Evolutionary conservation across 371 early-diverging fungal genomes (phyloP), one percentile per base, ranked within the genome.

Genomic region (Chytridiales sp.): DNA sequence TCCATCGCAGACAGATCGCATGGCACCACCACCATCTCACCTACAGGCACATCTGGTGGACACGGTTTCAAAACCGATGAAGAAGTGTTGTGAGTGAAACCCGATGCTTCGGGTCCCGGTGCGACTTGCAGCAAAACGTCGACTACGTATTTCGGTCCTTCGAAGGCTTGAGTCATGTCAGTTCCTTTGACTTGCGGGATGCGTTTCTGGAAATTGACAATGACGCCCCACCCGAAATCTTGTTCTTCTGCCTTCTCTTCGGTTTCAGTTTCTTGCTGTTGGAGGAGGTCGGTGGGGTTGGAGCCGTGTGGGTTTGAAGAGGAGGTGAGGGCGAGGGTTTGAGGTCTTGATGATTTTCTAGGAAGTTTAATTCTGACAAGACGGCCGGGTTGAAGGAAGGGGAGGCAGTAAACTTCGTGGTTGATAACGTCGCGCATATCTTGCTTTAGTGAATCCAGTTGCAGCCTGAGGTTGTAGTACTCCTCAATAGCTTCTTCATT

Each of bases 161-260:
- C 57, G n/a, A 64, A 44, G 13, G 55, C 52, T 13, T 72, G 66
- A 2, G 61, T 43, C 13, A 70, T 35, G 41, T 72, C 67, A 8
- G 46, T 54, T 3, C 59, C 50, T 34, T 67, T 65, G 32, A 36
- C 35, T 39, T 49, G 66, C n/a, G 56, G 54, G 15, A 63, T 48
- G 21, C 47, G 39, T 47, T 74, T 74, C 55, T 75, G 76, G 71
- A 78, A 88, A 32, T 79, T 79, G 26, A 88, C 74, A 9, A 95
- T 85, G 42, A 87, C 83, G 36, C 95, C 95, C 94, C 94, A 95
- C n/a, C 95, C 98, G 73, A 91, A 98, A 57, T 95, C 88, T 69
- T 85, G 71, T 27, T 65, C 62, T 27, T 63, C 57, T 3, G 29
- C 19, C 31, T 57, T 27, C 11, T n/a, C n/a, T n/a, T n/a, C n/a